Evolutionary conservation across 805 yeast genomes (phyloP), one percentile per base, ranked within the genome.

Genomic region (Ogataea naganishii): DNA sequence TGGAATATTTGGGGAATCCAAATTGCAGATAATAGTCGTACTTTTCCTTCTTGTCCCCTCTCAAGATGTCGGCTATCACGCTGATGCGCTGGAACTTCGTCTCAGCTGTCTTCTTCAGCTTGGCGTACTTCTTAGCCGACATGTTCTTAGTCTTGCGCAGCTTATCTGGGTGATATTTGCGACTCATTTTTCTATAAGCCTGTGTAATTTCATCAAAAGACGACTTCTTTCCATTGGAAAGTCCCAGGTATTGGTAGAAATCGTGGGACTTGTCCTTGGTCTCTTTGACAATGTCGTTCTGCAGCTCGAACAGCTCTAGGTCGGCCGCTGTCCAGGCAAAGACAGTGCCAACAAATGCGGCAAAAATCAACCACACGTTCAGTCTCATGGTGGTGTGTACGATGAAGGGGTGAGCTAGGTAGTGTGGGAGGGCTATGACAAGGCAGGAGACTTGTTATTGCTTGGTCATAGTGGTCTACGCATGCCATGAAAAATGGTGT

Each of bases 151-250:
- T 53, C 26, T 58, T 58, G 29, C 53, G 58, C 18, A 57, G 53
- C 53, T 89, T 86, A 56, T 89, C 98, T 0, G 98, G 98, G 49
- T 89, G 98, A 41, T 80, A 64, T 38, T 63, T 64, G 30, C 80
- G 64, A 3, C 95, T 77, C 19, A 79, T 49, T 43, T 73, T 78
- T 47, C 83, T 75, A 58, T 81, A 80, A 14, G 81, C 80, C 40
- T 70, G 73, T 31, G 62, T 62, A 29, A 81, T 72, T 37, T 76
- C 76, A 22, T 71, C 70, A 23, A 58, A 47, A 1, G 67, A 53
- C 1, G 80, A 60, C 19, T 61, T 56, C 5, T 53, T 34, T n/a
- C 54, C 45, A 23, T 58, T 48, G 6, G 63, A 53, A 17, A 79
- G 51, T 9, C 66, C 68, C 27, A 80, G 52, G 75, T 83, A 78